These are phyloP conservation scores for Teratosphaeria pseudoeucalypti DNA, from an alignment of 2,329 filamentous ascomycete genomes.

Conservation along the genomic window DNA sequence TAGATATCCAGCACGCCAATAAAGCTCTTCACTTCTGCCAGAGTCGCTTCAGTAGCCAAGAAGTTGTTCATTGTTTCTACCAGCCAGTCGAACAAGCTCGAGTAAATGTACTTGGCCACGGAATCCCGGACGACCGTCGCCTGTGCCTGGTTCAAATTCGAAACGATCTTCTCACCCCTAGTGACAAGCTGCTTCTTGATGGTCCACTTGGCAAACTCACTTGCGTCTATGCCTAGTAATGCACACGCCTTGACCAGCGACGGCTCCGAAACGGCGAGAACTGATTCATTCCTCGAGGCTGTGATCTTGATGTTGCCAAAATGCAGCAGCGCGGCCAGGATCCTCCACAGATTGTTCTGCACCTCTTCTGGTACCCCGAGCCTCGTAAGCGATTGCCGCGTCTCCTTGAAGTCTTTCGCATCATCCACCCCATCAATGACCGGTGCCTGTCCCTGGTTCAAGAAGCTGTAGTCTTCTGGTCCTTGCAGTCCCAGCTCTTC, in stretches of 20 bases:
- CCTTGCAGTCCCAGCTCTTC: conserved; percentile 69
- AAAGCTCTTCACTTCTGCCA: conserved; percentile 74
- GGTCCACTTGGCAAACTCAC: conserved; percentile 92
- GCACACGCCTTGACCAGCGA: conserved; percentile 70
- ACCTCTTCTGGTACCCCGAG: conserved; percentile 69
- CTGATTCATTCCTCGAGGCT: conserved; percentile 77
- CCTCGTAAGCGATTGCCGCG: conserved; percentile 72
- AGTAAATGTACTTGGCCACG: conserved; percentile 97
- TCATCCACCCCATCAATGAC: conserved; percentile 92
- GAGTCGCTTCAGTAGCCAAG: conserved; percentile 77
- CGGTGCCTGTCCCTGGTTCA: conserved; percentile 89
- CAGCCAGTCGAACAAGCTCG: conserved; percentile 95
- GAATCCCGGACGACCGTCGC: conserved; percentile 92
- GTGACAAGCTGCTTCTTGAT: conserved; percentile 98
- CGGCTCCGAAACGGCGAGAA: conserved; percentile 69
- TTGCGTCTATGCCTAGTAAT: conserved; percentile 76
- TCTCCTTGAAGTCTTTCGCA: conserved; percentile 84
- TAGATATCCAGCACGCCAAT: conserved; percentile 99
- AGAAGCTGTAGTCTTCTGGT: conserved; percentile 85
- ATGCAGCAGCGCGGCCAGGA: conserved; percentile 84
- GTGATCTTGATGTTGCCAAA: conserved; percentile 95
- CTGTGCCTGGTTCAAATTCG: conserved; percentile 86
- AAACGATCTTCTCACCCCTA: conserved; percentile 92
- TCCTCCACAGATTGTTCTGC: conserved; percentile 76
- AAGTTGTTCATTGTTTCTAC: conserved; percentile 94